Conservation (phyloP, 768 basidiomycete species). For the Sporobolomyces phaffii region DNA sequence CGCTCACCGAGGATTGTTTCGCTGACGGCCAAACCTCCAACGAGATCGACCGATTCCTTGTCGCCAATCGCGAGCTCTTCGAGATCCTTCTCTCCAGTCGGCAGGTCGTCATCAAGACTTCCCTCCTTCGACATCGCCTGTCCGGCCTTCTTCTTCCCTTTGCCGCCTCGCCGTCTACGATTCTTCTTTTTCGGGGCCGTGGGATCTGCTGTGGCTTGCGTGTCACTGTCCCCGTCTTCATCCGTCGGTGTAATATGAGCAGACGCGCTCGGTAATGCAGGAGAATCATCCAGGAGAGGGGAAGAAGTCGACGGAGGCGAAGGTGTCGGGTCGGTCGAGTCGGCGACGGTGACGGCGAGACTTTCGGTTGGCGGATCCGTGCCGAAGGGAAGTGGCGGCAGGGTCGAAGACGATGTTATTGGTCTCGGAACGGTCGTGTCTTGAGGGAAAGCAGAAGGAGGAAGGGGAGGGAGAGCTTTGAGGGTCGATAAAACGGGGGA, state of each 20-base stretch:
- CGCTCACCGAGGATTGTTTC: constrained; percentile 48
- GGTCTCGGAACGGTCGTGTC: not conserved
- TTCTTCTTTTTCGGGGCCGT: constrained; percentile 29
- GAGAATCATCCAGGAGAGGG: constrained; percentile 8
- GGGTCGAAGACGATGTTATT: not conserved
- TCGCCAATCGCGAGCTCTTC: constrained; percentile 33
- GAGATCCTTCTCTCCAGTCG: constrained; percentile 21
- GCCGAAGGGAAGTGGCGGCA: not conserved
- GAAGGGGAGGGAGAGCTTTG: constrained; percentile 32
- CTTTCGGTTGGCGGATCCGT: not conserved
- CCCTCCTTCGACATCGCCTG: constrained; percentile 11
- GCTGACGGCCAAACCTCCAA: constrained; percentile 45
- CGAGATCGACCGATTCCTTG: constrained; percentile 35
- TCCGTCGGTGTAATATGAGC: constrained; percentile 41
- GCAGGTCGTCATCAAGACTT: constrained; percentile 19
- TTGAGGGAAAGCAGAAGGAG: not conserved
- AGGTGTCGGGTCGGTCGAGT: not conserved
- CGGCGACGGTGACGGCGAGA: not conserved
- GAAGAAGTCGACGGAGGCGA: not conserved
- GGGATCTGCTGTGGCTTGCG: constrained; percentile 44
- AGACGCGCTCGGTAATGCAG: not conserved
- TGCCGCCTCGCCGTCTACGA: constrained; percentile 27
- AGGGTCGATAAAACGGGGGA: not conserved
- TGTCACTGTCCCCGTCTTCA: constrained; percentile 44
- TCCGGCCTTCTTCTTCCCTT: constrained; percentile 37